Evolutionary conservation across 805 yeast genomes (phyloP).

Genomic region (Clavispora carvajalis): DNA sequence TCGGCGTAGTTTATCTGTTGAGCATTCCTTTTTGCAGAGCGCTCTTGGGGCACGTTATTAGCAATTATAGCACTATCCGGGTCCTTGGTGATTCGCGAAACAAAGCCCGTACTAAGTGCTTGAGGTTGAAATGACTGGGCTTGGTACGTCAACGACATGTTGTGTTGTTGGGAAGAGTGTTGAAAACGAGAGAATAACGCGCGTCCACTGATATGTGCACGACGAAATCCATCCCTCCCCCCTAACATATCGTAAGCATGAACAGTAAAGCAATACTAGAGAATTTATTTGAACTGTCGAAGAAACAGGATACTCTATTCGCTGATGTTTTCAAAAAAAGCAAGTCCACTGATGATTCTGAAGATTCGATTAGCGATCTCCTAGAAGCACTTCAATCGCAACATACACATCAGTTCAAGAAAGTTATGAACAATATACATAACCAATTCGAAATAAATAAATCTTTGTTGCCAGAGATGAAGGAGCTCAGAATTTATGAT

Average conservation of each 20-base stretch:
- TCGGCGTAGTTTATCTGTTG: slow-evolving; percentile 80
- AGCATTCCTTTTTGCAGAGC: slow-evolving; percentile 70
- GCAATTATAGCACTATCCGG: slow-evolving; percentile 69
- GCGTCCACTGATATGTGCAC: slow-evolving; percentile 1
- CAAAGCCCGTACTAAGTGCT: slow-evolving; percentile 71
- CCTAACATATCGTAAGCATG: slow-evolving; percentile 3
- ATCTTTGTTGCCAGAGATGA: neutral
- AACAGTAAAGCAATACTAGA: slow-evolving; percentile 5
- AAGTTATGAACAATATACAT: neutral
- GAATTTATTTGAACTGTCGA: slow-evolving; percentile 2
- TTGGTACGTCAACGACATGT: slow-evolving; percentile 12
- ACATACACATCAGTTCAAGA: neutral
- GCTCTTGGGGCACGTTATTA: slow-evolving; percentile 63
- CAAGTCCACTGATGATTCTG: neutral
- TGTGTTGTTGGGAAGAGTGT: neutral
- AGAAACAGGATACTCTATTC: neutral
- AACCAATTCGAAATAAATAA: neutral
- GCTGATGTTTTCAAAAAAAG: neutral
- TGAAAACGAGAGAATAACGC: neutral
- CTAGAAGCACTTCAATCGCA: neutral
- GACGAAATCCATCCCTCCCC: slow-evolving; percentile 1
- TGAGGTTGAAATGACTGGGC: slow-evolving; percentile 50
- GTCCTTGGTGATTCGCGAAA: slow-evolving; percentile 60
- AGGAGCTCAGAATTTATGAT: neutral
- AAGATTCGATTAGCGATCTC: neutral